These are phyloP conservation scores for Gyrodon lividus DNA, from an alignment of 768 basidiomycete species.

Conservation along the genomic window DNA sequence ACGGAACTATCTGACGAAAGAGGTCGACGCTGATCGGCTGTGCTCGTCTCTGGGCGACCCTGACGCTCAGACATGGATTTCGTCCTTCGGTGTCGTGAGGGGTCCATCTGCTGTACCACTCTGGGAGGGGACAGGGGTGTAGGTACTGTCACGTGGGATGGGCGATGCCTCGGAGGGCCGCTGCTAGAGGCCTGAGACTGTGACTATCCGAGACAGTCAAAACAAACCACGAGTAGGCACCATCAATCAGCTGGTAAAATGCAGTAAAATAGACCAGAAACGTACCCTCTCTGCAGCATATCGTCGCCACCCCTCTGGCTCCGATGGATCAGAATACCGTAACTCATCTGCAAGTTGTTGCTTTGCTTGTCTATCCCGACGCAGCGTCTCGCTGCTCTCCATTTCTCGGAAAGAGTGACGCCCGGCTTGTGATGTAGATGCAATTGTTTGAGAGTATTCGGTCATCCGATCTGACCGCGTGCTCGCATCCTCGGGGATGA, in stretches of 20 bases:
- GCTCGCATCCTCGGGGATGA: conserved; percentile 34
- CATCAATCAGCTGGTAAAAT: background rate
- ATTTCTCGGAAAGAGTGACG: conserved; percentile 11
- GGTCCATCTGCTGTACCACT: conserved; percentile 10
- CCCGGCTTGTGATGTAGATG: conserved; percentile 19
- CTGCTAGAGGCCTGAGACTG: conserved; percentile 13
- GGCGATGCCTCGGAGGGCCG: conserved; percentile 16
- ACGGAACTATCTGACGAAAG: conserved; percentile 35
- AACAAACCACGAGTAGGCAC: background rate
- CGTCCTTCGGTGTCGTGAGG: conserved; percentile 16
- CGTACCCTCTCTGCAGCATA: conserved; percentile 20
- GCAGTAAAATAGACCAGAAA: background rate
- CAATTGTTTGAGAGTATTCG: conserved; percentile 22
- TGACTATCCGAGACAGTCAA: conserved; percentile 12
- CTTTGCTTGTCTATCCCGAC: conserved; percentile 19
- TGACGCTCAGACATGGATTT: conserved; percentile 23
- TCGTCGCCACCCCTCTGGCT: conserved; percentile 32
- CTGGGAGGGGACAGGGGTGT: conserved; percentile 28
- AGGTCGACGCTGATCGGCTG: conserved; percentile 19
- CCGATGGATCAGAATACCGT: conserved; percentile 33
- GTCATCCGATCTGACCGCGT: conserved; percentile 24
- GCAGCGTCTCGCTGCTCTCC: conserved; percentile 17
- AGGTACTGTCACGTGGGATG: conserved; percentile 22
- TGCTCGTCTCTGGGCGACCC: conserved; percentile 19
- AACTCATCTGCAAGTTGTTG: conserved; percentile 36